Evolutionary conservation across 768 basidiomycete species (phyloP).

Genomic region (Nevesoporus exiguus): DNA sequence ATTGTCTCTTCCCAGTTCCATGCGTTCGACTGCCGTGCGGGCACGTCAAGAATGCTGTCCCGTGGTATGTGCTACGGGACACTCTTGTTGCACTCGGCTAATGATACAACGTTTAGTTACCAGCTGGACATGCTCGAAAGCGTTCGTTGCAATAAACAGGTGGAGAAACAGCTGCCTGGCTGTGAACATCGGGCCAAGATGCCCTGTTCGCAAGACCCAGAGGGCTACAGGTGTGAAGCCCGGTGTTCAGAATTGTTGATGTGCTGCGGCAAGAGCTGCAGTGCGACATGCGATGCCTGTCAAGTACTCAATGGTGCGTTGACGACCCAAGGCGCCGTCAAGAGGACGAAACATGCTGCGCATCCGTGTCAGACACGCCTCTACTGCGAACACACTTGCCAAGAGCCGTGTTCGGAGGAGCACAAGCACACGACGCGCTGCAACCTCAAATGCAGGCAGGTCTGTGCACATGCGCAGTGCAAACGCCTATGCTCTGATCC

Average conservation of each 20-base stretch:
- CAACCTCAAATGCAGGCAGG: constrained; percentile 46
- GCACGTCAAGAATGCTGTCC: constrained; percentile 41
- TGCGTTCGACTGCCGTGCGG: constrained; percentile 56
- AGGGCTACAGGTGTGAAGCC: constrained; percentile 35
- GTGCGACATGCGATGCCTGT: constrained; percentile 47
- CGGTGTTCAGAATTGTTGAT: constrained; percentile 43
- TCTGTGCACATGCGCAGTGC: constrained; percentile 53
- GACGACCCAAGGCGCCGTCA: constrained; percentile 3
- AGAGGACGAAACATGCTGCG: constrained; percentile 34
- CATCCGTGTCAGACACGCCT: constrained; percentile 52
- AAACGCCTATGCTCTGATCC: constrained; percentile 44
- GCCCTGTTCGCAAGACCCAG: constrained; percentile 46
- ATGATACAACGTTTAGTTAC: constrained; percentile 34
- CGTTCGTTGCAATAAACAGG: constrained; percentile 41
- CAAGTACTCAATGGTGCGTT: constrained; percentile 29
- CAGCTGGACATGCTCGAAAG: constrained; percentile 41
- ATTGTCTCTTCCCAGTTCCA: constrained; percentile 46
- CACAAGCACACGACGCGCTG: constrained; percentile 51
- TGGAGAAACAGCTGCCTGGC: constrained; percentile 42
- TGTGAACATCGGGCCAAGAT: constrained; percentile 55
- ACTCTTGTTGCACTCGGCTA: not conserved
- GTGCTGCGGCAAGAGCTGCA: constrained; percentile 55
- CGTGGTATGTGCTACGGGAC: constrained; percentile 42
- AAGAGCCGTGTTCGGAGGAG: constrained; percentile 42
- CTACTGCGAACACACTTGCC: constrained; percentile 57